A percentile compares a stretch with the other conserved stretches of the same genome.
These are phyloP conservation scores for Salix udensis DNA, from an alignment of 345 rosid genomes.

Conservation along the genomic window DNA sequence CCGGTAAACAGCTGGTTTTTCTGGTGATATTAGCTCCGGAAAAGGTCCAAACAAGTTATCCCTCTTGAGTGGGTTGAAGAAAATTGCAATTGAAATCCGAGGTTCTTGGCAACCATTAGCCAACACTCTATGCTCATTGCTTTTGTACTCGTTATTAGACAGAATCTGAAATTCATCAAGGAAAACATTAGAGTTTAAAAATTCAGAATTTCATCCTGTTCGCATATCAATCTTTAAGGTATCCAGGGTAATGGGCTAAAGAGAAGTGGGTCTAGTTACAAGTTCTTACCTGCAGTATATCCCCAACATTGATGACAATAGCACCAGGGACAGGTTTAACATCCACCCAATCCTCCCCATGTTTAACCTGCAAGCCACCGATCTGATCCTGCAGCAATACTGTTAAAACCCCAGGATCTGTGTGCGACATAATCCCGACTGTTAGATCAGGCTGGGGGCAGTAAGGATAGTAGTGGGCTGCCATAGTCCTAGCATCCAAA, in stretches of 20 bases:
- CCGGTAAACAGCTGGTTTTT: constrained; percentile 37
- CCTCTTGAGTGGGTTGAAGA: constrained; percentile 29
- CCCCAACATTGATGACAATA: constrained; percentile 47
- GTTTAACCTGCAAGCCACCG: constrained; percentile 14
- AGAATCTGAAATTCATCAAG: constrained; percentile 28
- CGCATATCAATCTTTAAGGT: too few species aligned
- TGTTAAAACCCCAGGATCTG: constrained; percentile 17
- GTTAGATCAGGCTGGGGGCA: constrained; percentile 25
- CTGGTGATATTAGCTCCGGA: constrained; percentile 30
- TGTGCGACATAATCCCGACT: constrained; percentile 13
- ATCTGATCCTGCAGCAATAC: constrained; percentile 17
- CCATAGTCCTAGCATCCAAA: constrained; percentile 5
- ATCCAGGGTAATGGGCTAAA: too few species aligned
- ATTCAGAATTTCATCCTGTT: background rate
- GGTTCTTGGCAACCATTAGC: constrained; percentile 37
- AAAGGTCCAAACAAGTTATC: constrained; percentile 38
- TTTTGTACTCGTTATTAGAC: constrained; percentile 43
- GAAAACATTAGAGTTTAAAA: background rate
- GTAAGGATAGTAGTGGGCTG: constrained; percentile 19
- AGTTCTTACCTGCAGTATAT: constrained; percentile 39
- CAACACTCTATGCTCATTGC: constrained; percentile 45
- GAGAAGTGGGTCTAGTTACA: background rate
- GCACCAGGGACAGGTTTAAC: constrained; percentile 42
- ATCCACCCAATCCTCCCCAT: constrained; percentile 11
- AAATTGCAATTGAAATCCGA: constrained; percentile 35